These are phyloP conservation scores for Ceratocystiopsis minuta DNA, from an alignment of 2,329 filamentous ascomycete genomes.

Conservation along the genomic window DNA sequence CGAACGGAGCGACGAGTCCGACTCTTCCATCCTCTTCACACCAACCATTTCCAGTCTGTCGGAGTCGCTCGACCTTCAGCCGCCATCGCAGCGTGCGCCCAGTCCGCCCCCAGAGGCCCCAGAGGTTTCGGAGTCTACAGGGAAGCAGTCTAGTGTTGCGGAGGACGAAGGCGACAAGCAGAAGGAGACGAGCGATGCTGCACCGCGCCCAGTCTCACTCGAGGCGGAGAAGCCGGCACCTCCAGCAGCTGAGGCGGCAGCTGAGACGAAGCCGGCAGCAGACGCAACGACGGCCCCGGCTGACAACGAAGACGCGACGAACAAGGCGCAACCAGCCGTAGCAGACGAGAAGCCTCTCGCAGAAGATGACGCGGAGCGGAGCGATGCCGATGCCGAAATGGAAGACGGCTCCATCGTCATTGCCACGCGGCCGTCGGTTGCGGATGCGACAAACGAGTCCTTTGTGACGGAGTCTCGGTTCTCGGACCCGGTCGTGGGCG, in stretches of 20 bases:
- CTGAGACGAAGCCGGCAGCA: too few species aligned
- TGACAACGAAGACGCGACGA: neutral
- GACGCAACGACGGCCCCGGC: neutral
- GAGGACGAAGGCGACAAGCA: neutral
- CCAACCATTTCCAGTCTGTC: constrained; percentile 10
- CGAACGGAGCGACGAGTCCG: constrained; percentile 12
- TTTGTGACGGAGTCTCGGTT: too few species aligned
- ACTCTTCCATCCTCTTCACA: constrained; percentile 13
- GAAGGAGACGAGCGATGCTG: too few species aligned
- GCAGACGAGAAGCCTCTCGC: neutral
- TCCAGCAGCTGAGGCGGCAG: neutral
- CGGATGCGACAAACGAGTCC: neutral
- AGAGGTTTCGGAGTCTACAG: too few species aligned
- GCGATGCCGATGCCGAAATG: constrained; percentile 6
- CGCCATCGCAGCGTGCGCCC: neutral
- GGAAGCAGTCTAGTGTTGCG: neutral
- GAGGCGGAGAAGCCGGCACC: too few species aligned
- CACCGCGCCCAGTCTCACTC: too few species aligned
- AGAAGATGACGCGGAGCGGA: constrained; percentile 1
- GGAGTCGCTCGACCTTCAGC: constrained; percentile 3
- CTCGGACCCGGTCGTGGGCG: constrained; percentile 64
- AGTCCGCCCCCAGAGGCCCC: neutral
- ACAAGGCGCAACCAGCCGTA: neutral
- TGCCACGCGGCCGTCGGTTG: neutral
- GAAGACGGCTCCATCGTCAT: constrained; percentile 15